A percentile compares a stretch with the other conserved stretches of the same genome.
Evolutionary conservation across 176 grass and related monocot genomes (phyloP).

Genomic region (Rhynchospora breviuscula): DNA sequence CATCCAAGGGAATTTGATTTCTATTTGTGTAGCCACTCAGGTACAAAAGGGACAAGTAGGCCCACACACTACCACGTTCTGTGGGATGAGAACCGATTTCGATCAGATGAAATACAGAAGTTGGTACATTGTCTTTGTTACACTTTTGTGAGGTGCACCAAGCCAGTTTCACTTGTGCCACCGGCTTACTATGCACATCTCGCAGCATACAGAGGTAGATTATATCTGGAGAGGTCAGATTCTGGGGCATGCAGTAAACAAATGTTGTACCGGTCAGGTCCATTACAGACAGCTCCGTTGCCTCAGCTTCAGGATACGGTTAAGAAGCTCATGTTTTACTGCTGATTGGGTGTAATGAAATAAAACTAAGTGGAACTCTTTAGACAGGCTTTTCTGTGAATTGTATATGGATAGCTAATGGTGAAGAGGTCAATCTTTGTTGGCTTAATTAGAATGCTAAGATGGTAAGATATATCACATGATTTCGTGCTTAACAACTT

Average conservation of each 20-base stretch:
- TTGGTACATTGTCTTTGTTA: constrained; percentile 85
- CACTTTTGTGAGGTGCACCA: constrained; percentile 82
- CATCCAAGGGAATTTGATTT: constrained; percentile 92
- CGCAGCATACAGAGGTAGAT: constrained; percentile 79
- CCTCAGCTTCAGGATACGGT: constrained; percentile 81
- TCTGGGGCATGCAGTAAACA: constrained; percentile 22
- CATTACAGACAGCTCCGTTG: constrained; percentile 55
- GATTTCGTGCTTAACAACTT: not conserved
- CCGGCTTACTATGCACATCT: constrained; percentile 87
- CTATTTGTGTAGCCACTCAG: constrained; percentile 90
- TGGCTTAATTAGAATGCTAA: not conserved
- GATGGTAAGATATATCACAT: not conserved
- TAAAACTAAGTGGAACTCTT: not conserved
- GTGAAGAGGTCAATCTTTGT: not conserved
- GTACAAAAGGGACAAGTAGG: constrained; percentile 81
- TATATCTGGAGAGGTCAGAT: constrained; percentile 84
- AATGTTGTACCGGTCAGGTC: constrained; percentile 40
- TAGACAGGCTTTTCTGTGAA: not conserved
- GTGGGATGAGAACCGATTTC: constrained; percentile 76
- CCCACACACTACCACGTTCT: constrained; percentile 84
- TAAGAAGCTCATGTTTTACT: constrained; percentile 97
- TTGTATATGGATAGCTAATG: not conserved
- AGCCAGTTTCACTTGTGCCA: constrained; percentile 78
- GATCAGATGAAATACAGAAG: constrained; percentile 80
- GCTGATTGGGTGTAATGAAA: constrained; percentile 32